Conservation (phyloP, 2,329 filamentous ascomycete genomes). For the Alternaria novae-zelandiae region DNA sequence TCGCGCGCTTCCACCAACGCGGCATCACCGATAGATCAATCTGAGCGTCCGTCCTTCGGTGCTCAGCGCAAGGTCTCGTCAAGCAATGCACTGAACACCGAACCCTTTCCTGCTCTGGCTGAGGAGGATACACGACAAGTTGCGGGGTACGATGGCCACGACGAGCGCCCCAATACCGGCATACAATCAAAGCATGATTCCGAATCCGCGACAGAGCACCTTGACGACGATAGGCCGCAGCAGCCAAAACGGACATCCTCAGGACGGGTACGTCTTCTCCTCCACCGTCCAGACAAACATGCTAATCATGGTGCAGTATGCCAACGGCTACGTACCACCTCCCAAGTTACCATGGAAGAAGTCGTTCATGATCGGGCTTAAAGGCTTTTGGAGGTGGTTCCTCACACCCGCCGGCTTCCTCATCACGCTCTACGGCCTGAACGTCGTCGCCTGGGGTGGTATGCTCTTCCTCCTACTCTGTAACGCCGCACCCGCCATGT, state of each 20-base stretch:
- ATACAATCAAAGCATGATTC: slow-evolving; percentile 24
- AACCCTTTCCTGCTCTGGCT: slow-evolving; percentile 40
- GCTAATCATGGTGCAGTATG: slow-evolving; percentile 28
- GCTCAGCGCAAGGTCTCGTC: slow-evolving; percentile 18
- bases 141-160: slow-evolving; percentile 4
- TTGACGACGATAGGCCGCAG: slow-evolving; percentile 12
- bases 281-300: not conserved
- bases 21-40: slow-evolving; percentile 13
- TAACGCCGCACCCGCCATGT: slow-evolving; percentile 77
- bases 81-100: slow-evolving; percentile 20
- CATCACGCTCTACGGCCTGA: slow-evolving; percentile 79
- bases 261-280: slow-evolving; percentile 23
- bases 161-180: slow-evolving; percentile 14
- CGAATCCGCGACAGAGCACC: slow-evolving; percentile 24
- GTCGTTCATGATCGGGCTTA: slow-evolving; percentile 63
- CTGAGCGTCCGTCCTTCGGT: not conserved
- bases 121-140: slow-evolving; percentile 30
- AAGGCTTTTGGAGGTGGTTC: slow-evolving; percentile 74
- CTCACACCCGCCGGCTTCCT: slow-evolving; percentile 77
- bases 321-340: slow-evolving; percentile 52
- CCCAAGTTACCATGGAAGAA: slow-evolving; percentile 61
- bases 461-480: slow-evolving; percentile 88
- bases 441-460: slow-evolving; percentile 86
- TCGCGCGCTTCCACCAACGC: slow-evolving; percentile 9
- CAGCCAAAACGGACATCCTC: slow-evolving; percentile 19